Conservation (phyloP, 257 asterid species). For the Ilex aquifolium region DNA sequence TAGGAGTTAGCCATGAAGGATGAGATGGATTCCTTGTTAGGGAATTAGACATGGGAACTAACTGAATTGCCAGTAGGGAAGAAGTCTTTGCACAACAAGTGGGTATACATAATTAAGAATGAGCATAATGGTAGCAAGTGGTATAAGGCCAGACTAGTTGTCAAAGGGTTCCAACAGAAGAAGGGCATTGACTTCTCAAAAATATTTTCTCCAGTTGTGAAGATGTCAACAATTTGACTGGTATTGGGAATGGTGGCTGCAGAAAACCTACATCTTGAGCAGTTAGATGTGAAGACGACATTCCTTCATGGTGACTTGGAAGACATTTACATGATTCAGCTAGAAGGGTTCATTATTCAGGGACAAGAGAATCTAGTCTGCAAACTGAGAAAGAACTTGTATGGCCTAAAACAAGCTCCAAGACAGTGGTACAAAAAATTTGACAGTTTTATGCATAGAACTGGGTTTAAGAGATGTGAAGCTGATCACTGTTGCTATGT, state of each 20-base stretch:
- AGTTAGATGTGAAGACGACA: too few species aligned
- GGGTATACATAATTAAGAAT: not conserved
- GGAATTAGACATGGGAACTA: not conserved
- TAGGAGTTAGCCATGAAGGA: constrained; percentile 7
- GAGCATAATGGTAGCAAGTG: not conserved
- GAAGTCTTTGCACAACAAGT: not conserved
- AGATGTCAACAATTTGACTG: too few species aligned
- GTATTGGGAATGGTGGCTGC: too few species aligned
- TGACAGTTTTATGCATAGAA: too few species aligned
- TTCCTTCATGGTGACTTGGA: too few species aligned
- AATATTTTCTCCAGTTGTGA: too few species aligned
- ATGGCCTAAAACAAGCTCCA: not conserved
- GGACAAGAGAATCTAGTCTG: not conserved
- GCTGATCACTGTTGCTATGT: not conserved
- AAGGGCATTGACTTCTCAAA: not conserved
- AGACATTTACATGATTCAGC: too few species aligned
- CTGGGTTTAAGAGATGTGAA: not conserved
- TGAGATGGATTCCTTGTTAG: not conserved
- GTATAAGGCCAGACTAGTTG: not conserved
- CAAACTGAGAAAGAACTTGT: not conserved
- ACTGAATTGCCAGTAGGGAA: not conserved
- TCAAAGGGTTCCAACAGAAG: not conserved
- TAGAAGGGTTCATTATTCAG: too few species aligned
- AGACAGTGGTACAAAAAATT: not conserved
- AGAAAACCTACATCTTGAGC: too few species aligned